phyloP scores from a whole-genome alignment of 306 rosid genomes.

The Malus fusca region DNA sequence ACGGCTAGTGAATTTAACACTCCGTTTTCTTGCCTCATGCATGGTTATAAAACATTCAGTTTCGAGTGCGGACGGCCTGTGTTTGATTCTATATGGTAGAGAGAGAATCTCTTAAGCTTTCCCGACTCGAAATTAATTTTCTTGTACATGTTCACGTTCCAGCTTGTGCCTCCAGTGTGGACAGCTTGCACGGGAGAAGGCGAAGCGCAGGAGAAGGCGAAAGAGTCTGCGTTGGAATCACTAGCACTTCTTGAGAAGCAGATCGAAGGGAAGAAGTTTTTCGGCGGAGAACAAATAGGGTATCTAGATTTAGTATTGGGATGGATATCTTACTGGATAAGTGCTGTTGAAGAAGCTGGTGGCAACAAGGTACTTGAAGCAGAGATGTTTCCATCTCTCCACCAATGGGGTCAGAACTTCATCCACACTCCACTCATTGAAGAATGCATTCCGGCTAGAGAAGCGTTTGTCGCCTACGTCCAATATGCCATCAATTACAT shows the following conservation, averaged over 20 bases:
- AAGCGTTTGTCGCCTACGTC: constrained; percentile 9
- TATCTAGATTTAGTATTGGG: constrained; percentile 32
- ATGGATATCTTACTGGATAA: constrained; percentile 39
- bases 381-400: constrained; percentile 43
- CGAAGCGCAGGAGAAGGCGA: constrained; percentile 38
- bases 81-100: too few relatives aligned
- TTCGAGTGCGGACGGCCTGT: too few relatives aligned
- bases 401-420: constrained; percentile 49
- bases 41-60: too few relatives aligned
- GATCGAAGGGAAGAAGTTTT: constrained; percentile 41
- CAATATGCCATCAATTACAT: constrained; percentile 12
- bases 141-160: background rate
- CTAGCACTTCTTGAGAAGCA: constrained; percentile 35
- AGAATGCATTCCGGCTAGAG: constrained; percentile 28
- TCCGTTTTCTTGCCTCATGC: too few relatives aligned
- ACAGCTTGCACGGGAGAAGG: constrained; percentile 35
- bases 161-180: constrained; percentile 25
- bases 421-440: constrained; percentile 36
- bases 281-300: constrained; percentile 31
- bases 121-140: too few relatives aligned
- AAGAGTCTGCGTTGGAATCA: constrained; percentile 28
- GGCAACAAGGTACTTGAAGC: constrained; percentile 34
- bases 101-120: too few relatives aligned
- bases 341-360: constrained; percentile 38
- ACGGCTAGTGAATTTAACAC: too few relatives aligned